Conservation (phyloP, 208 protist species). For the Trypanosoma mega region DNA sequence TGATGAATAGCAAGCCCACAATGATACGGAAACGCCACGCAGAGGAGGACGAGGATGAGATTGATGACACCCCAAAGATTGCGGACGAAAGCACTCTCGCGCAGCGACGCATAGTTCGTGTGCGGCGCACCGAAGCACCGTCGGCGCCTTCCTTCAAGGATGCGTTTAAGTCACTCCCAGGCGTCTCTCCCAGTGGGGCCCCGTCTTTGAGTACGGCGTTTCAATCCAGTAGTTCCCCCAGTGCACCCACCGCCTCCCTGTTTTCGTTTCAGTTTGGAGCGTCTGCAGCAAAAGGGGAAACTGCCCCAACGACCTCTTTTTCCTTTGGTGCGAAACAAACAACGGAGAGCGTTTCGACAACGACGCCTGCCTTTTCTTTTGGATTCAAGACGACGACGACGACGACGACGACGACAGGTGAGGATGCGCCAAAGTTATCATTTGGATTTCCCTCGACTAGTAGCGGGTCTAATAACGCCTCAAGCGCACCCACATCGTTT, state of each 20-base stretch:
- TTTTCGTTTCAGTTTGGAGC: too few relatives aligned
- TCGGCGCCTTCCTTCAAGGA: slow-evolving; percentile 12
- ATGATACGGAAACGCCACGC: slow-evolving; percentile 11
- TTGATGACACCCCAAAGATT: slow-evolving; percentile 49
- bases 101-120: slow-evolving; percentile 61
- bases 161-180: slow-evolving; percentile 14
- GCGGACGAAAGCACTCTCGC: slow-evolving; percentile 60
- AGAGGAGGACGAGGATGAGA: slow-evolving; percentile 29
- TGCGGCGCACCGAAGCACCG: slow-evolving; percentile 27
- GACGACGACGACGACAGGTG: background rate
- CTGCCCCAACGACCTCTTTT: background rate
- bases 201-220: slow-evolving; percentile 20
- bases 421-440: slow-evolving; percentile 1
- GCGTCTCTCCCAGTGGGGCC: background rate
- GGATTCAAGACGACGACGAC: background rate
- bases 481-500: slow-evolving; percentile 39
- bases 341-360: background rate
- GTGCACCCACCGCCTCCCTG: too few relatives aligned
- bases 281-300: too few relatives aligned
- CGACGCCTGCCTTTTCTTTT: background rate
- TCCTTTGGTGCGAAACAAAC: background rate
- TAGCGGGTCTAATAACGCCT: slow-evolving; percentile 18
- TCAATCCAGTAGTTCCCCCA: background rate
- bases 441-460: background rate
- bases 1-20: background rate